Conservation (phyloP, 495 filamentous ascomycete species). For the Ramalina intermedia region DNA sequence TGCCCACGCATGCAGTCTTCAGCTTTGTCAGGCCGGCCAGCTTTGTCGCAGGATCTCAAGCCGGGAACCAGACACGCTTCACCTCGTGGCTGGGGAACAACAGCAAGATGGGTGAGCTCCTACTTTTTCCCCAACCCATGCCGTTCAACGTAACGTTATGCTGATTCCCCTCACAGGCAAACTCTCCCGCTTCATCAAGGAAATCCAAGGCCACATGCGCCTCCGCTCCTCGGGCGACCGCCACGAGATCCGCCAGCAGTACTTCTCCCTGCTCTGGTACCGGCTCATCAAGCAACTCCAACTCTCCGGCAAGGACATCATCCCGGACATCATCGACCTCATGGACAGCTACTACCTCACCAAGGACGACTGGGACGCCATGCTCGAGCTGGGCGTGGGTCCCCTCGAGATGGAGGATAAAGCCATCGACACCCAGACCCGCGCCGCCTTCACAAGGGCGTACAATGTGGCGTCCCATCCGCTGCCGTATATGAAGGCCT, state of each 20-base stretch:
- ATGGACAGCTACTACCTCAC: constrained; percentile 99
- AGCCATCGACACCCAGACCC: constrained; percentile 71
- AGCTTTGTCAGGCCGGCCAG: constrained; percentile 89
- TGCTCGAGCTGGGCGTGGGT: constrained; percentile 83
- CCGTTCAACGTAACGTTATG: constrained; percentile 1
- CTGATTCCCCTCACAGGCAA: constrained; percentile 38
- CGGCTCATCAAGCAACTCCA: constrained; percentile 57
- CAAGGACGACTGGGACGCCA: constrained; percentile 81
- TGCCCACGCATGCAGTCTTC: constrained; percentile 95
- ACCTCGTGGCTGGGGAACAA: constrained; percentile 90
- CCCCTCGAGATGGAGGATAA: constrained; percentile 59
- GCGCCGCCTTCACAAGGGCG: constrained; percentile 73
- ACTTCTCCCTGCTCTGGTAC: constrained; percentile 80
- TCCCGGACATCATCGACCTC: constrained; percentile 63
- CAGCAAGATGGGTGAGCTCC: constrained; percentile 56
- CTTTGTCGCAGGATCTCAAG: constrained; percentile 65
- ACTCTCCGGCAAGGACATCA: constrained; percentile 56
- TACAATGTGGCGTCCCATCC: constrained; percentile 85
- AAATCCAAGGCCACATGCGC: constrained; percentile 95
- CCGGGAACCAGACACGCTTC: constrained; percentile 45
- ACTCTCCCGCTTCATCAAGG: constrained; percentile 71
- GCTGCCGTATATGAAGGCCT: constrained; percentile 90
- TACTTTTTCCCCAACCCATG: not conserved
- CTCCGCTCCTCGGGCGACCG: constrained; percentile 83
- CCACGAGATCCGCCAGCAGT: constrained; percentile 87